Evolutionary conservation across 176 grass and related monocot species (phyloP).

Genomic region (Areca catechu): DNA sequence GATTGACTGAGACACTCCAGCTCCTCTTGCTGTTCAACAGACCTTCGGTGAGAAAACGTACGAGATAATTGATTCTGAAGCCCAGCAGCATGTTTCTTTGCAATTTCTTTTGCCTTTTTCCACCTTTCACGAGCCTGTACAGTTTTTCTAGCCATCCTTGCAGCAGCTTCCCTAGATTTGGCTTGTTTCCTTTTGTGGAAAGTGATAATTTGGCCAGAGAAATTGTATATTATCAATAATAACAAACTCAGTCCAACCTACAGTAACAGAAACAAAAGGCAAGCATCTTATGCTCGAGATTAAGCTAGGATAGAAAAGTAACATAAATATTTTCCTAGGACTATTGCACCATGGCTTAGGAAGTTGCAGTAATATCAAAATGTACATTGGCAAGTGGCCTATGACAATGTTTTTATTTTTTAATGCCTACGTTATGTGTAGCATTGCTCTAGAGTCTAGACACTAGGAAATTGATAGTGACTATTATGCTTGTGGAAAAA

Average conservation of each 20-base stretch:
- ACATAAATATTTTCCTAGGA: not conserved
- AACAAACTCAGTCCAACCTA: slow-evolving; percentile 49
- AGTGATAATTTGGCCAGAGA: slow-evolving; percentile 60
- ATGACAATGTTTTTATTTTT: too few relatives aligned
- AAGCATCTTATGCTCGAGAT: not conserved
- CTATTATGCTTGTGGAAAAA: too few relatives aligned
- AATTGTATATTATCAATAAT: slow-evolving; percentile 83
- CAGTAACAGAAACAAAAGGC: slow-evolving; percentile 4
- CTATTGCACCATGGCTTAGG: not conserved
- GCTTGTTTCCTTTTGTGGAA: slow-evolving; percentile 60
- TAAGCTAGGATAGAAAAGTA: not conserved
- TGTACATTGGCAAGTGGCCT: too few relatives aligned
- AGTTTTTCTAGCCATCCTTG: slow-evolving; percentile 56
- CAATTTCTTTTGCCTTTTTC: slow-evolving; percentile 50
- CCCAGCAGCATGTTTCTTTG: slow-evolving; percentile 24
- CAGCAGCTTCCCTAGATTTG: slow-evolving; percentile 62
- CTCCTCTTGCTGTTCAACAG: slow-evolving; percentile 26
- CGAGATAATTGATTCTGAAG: slow-evolving; percentile 43
- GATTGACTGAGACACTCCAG: slow-evolving; percentile 13
- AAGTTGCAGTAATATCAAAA: too few relatives aligned
- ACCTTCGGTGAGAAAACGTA: slow-evolving; percentile 46
- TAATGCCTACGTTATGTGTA: too few relatives aligned
- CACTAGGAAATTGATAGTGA: too few relatives aligned
- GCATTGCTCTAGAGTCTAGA: too few relatives aligned
- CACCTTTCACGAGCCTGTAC: slow-evolving; percentile 59